A percentile compares a stretch with the other conserved stretches of the same genome.
Conservation (phyloP, 495 filamentous ascomycete species). For the Hypoxylon crocopeplum region DNA sequence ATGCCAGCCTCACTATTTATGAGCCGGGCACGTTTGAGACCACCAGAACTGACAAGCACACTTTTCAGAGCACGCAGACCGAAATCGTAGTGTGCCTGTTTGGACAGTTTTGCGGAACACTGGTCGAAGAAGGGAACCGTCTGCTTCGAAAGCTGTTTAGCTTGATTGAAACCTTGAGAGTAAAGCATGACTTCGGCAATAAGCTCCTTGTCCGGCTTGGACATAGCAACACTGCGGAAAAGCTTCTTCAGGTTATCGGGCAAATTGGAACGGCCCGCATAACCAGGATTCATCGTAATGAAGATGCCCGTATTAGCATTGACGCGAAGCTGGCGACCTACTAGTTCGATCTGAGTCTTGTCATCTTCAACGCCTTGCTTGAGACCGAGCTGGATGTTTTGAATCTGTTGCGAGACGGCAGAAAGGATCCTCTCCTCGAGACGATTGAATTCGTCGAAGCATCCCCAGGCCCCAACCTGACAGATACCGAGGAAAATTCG, state of each 20-base stretch:
- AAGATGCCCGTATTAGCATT: constrained; percentile 96
- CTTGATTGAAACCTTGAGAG: constrained; percentile 97
- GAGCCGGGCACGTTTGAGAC: constrained; percentile 86
- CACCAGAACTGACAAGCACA: constrained; percentile 95
- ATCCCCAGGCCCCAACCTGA: constrained; percentile 98
- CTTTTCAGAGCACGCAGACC: constrained; percentile 97
- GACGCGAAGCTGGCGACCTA: constrained; percentile 85
- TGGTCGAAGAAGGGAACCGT: constrained; percentile 98
- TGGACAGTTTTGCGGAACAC: constrained; percentile 79
- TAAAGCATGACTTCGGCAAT: constrained; percentile 99
- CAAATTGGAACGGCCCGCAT: constrained; percentile 95
- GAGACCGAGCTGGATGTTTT: constrained; percentile 96
- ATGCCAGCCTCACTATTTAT: constrained; percentile 59
- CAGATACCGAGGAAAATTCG: constrained; percentile 99
- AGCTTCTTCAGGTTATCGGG: constrained; percentile 99
- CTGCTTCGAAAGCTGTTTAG: constrained; percentile 88
- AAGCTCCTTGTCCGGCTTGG: constrained; percentile 98
- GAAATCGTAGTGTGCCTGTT: constrained; percentile 99
- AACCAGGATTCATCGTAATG: constrained; percentile 99
- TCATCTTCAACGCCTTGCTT: constrained; percentile 78
- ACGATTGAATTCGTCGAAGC: constrained; percentile 99
- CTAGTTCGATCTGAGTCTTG: constrained; percentile 87
- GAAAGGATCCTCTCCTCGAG: constrained; percentile 96
- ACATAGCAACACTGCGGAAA: constrained; percentile 99
- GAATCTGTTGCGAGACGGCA: constrained; percentile 97